Conservation (phyloP, 2,329 filamentous ascomycete genomes). For the Colletotrichum chrysophilum region DNA sequence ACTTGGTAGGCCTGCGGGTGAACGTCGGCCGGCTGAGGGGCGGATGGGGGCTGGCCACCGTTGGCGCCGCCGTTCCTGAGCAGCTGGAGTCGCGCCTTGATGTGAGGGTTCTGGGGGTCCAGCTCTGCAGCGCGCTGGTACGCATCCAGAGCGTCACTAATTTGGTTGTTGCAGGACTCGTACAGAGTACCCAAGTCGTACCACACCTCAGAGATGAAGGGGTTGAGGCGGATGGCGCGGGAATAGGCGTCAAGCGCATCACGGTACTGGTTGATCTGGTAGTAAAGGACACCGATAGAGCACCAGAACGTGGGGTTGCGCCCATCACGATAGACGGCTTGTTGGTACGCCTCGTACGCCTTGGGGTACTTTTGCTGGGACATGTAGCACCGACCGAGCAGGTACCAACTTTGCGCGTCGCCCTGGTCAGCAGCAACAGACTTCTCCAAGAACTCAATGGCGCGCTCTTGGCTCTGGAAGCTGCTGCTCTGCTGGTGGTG, state of each 20-base stretch:
- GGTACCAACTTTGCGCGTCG: constrained; percentile 98
- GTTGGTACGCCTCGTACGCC: constrained; percentile 97
- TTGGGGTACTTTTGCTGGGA: constrained; percentile 99
- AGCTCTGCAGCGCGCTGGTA: constrained; percentile 95
- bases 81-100: constrained; percentile 91
- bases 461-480: constrained; percentile 91
- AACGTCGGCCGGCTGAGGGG: constrained; percentile 93
- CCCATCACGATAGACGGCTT: constrained; percentile 97
- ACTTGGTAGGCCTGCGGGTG: constrained; percentile 94
- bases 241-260: constrained; percentile 98
- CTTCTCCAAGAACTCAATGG: constrained; percentile 96
- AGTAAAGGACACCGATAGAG: constrained; percentile 97
- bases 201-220: constrained; percentile 99
- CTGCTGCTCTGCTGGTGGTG: constrained; percentile 95
- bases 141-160: constrained; percentile 92
- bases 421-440: constrained; percentile 92
- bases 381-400: constrained; percentile 98
- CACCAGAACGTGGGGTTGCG: constrained; percentile 99
- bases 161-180: constrained; percentile 99
- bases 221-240: constrained; percentile 92
- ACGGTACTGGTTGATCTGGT: constrained; percentile 99
- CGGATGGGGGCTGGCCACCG: constrained; percentile 73
- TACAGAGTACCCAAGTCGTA: constrained; percentile 98
- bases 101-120: constrained; percentile 91
- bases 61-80: constrained; percentile 81